phyloP scores from a whole-genome alignment of 2,329 filamentous ascomycete species.

The Exophiala sp. region DNA sequence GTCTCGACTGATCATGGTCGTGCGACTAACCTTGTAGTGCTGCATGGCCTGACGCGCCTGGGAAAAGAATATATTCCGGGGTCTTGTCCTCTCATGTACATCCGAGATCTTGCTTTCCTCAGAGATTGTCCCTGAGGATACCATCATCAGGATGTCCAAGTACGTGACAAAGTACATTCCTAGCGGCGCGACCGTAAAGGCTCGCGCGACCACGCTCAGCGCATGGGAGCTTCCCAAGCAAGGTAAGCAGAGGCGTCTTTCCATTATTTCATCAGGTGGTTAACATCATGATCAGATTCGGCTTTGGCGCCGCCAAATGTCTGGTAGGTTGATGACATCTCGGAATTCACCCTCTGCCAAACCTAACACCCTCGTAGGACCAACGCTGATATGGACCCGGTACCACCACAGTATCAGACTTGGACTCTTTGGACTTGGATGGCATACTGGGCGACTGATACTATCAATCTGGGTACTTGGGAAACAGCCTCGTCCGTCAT shows the following conservation, averaged over 20 bases:
- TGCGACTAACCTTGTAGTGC: neutral
- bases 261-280: neutral
- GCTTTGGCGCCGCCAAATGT: constrained; percentile 47
- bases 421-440: constrained; percentile 37
- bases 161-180: constrained; percentile 34
- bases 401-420: constrained; percentile 20
- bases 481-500: constrained; percentile 51
- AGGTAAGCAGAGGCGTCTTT: constrained; percentile 1
- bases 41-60: neutral
- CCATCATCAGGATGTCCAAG: constrained; percentile 14
- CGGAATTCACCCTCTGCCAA: constrained; percentile 24
- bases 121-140: neutral
- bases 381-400: constrained; percentile 50
- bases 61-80: neutral
- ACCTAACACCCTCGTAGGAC: constrained; percentile 45
- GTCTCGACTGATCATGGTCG: neutral
- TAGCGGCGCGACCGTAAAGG: constrained; percentile 36
- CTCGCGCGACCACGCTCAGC: constrained; percentile 39
- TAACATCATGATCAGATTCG: constrained; percentile 31
- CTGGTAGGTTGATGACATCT: constrained; percentile 37
- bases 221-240: constrained; percentile 51
- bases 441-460: constrained; percentile 41
- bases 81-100: neutral
- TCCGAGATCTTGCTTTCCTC: neutral
- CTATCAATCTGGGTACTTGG: constrained; percentile 47